Base-by-base conservation (phyloP, 225 moss, liverwort and hornwort species). In the Antitrichia curtipendula region DNA sequence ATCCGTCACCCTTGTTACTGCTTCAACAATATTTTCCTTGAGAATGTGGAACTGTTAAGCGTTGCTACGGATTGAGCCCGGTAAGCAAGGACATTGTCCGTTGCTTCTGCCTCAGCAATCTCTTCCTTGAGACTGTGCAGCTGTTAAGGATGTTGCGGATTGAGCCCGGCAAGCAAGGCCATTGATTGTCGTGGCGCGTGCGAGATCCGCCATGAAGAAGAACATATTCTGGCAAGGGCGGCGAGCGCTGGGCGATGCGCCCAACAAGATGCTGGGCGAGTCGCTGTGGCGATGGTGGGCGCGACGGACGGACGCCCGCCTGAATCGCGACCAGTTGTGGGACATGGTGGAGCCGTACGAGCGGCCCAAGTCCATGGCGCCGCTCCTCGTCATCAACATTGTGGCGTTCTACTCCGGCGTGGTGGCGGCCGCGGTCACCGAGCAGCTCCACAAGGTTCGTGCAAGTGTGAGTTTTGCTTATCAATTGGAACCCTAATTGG, bases 401-500 rank as follows among this genome's bases (percentile, higher is more conserved):
- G 85, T 74, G 59, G 97, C 95, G 24, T 98, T 98, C 86, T 98
- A 98, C 87, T 90, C 96, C 4, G 97, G 96, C 59, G 91, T 98
- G 36, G 91, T 96, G 57, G 96, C 91, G 62, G 97, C 96, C 43
- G 97, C 97, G 75, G 85, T 98, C 75, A 96, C 95, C 69, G 97
- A 98, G 85, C 95, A 97, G 92, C 90, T 96, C 17, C 91, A 96
- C 82, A 97, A 97, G 95, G 97, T 96, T 56, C 19, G 62, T 79
- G 27, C 7, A 24, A 50, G 11, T 41, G 49, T 43, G 20, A 69
- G 52, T 73, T 76, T 40, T 31, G 13, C 68, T 69, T 80, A 61
- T 49, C 13, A 14, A 43, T 4, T 36, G 60, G 36, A 89, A 3
- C 27, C 80, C 74, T 88, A 74, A 82, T 61, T 86, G 53, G 13